These are phyloP conservation scores for Penicillium parvum DNA, from an alignment of 495 filamentous ascomycete species.

Conservation along the genomic window DNA sequence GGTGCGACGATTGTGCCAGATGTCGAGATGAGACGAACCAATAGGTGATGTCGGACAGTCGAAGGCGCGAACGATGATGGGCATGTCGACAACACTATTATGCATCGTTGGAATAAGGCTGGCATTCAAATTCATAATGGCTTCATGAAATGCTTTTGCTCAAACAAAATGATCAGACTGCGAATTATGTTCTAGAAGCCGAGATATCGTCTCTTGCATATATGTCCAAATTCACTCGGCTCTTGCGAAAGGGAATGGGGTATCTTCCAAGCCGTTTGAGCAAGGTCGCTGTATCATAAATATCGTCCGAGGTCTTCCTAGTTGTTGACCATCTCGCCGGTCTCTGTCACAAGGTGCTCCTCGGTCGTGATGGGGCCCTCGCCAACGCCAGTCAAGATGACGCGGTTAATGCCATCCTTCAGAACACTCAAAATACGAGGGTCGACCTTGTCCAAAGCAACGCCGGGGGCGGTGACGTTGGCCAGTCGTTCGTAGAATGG, in stretches of 20 bases:
- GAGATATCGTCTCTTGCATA: conserved; percentile 16
- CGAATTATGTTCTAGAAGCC: conserved; percentile 16
- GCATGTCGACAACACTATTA: too few species aligned
- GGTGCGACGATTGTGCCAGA: conserved; percentile 16
- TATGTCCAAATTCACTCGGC: conserved; percentile 6
- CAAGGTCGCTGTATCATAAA: conserved; percentile 13
- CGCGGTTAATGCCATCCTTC: conserved; percentile 73
- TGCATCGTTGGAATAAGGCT: not conserved
- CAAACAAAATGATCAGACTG: not conserved
- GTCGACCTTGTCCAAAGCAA: conserved; percentile 51
- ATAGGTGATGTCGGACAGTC: too few species aligned
- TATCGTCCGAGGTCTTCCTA: conserved; percentile 12
- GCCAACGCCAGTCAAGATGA: conserved; percentile 88
- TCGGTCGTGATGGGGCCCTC: conserved; percentile 79
- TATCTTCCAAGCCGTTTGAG: conserved; percentile 21
- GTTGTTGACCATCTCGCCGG: conserved; percentile 52
- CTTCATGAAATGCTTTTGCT: not conserved
- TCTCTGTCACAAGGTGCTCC: conserved; percentile 69
- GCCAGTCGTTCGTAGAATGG: conserved; percentile 44
- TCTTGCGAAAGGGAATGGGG: conserved; percentile 17
- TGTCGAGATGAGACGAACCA: conserved; percentile 4
- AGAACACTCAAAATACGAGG: conserved; percentile 52
- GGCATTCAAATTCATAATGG: not conserved
- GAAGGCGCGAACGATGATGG: too few species aligned
- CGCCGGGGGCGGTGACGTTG: conserved; percentile 43